These are phyloP conservation scores for Rhododendron vialii DNA, from an alignment of 148 eudicot genomes.

Conservation along the genomic window DNA sequence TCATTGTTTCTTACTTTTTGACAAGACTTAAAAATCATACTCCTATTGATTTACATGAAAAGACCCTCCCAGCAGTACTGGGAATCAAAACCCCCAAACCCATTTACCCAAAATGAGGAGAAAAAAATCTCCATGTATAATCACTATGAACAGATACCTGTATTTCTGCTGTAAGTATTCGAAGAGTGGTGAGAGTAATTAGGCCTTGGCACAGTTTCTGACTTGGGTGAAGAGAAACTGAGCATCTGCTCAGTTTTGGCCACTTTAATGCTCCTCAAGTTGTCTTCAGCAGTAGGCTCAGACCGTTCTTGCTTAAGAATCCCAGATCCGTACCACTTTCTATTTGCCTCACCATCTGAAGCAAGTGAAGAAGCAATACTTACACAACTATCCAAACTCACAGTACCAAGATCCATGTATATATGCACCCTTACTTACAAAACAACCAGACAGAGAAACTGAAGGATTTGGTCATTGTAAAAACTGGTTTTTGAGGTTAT, in stretches of 20 bases:
- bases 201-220: slow-evolving; percentile 21
- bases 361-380: slow-evolving; percentile 2
- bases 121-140: neutral
- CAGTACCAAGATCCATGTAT: slow-evolving; percentile 41
- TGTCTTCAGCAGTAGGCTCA: slow-evolving; percentile 17
- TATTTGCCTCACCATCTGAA: slow-evolving; percentile 24
- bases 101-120: neutral
- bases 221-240: slow-evolving; percentile 42
- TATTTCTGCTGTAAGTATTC: slow-evolving; percentile 12
- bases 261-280: slow-evolving; percentile 25
- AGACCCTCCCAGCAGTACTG: slow-evolving; percentile 10
- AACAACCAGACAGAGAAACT: neutral
- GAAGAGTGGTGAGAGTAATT: slow-evolving; percentile 6
- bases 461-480: slow-evolving; percentile 1
- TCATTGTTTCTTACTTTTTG: neutral
- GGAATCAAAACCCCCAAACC: neutral
- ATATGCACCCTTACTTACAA: neutral
- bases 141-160: slow-evolving; percentile 17
- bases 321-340: slow-evolving; percentile 35
- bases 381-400: slow-evolving; percentile 12
- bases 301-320: slow-evolving; percentile 27
- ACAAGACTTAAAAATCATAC: slow-evolving; percentile 3
- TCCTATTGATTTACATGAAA: slow-evolving; percentile 7
- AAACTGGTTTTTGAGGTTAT: neutral
- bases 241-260: slow-evolving; percentile 35